Evolutionary conservation across 2,329 filamentous ascomycete species (phyloP).

Genomic region (Ustilaginoidea virens): DNA sequence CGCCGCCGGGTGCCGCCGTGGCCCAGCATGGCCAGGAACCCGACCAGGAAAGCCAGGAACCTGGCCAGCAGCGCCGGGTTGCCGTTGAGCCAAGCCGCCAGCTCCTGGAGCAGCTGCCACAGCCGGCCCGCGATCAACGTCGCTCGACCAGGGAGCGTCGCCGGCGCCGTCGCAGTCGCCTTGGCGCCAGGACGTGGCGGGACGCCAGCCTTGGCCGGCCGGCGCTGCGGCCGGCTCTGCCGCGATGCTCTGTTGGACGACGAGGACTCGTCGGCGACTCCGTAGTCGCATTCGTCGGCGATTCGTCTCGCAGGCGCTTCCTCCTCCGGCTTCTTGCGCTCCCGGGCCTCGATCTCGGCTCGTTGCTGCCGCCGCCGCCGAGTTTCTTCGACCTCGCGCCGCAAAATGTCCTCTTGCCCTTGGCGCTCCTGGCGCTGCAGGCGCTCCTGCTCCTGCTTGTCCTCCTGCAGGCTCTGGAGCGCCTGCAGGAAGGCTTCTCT

Average conservation of each 20-base stretch:
- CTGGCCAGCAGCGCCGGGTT: slow-evolving; percentile 42
- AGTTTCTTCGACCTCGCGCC: slow-evolving; percentile 41
- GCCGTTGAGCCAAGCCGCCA: slow-evolving; percentile 34
- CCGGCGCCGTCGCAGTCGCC: no score
- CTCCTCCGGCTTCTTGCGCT: slow-evolving; percentile 36
- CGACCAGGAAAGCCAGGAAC: slow-evolving; percentile 64
- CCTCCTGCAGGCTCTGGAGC: slow-evolving; percentile 68
- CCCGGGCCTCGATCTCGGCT: slow-evolving; percentile 43
- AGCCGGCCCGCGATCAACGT: slow-evolving; percentile 37
- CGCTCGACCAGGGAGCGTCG: slow-evolving; percentile 31
- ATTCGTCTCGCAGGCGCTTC: slow-evolving; percentile 31
- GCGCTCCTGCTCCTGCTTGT: slow-evolving; percentile 58
- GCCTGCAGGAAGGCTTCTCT: slow-evolving; percentile 81
- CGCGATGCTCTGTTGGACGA: no score
- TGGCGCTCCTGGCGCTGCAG: slow-evolving; percentile 43
- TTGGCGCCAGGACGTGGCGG: no score
- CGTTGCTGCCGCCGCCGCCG: slow-evolving; percentile 34
- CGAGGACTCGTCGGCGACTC: no score
- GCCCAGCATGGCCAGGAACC: slow-evolving; percentile 62
- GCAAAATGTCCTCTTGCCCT: slow-evolving; percentile 40
- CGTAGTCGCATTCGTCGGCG: slow-evolving; percentile 51
- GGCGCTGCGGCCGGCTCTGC: no score
- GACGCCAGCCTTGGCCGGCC: slow-evolving; percentile 16
- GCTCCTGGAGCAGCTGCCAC: slow-evolving; percentile 32
- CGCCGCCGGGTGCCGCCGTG: slow-evolving; percentile 61